A percentile compares a stretch with the other conserved stretches of the same genome.
Evolutionary conservation across 192 early-diverging fungal genomes (phyloP).

Genomic region (Umbelopsis ramanniana): DNA sequence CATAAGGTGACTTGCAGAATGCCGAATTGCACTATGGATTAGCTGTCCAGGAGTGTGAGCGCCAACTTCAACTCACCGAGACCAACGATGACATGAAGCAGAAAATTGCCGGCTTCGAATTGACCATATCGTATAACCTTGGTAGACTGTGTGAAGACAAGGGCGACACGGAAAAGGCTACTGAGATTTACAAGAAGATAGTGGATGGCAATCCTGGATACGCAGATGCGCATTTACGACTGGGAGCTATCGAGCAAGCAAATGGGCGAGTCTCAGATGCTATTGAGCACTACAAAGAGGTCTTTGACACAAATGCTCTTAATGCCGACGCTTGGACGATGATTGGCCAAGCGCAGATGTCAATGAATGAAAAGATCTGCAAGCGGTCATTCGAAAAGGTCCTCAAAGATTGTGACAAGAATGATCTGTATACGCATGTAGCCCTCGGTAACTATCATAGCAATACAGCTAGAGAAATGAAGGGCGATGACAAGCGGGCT

Average conservation of each 20-base stretch:
- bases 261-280: conserved; percentile 60
- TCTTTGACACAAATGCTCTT: conserved; percentile 64
- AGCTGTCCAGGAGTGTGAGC: conserved; percentile 49
- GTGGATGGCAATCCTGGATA: conserved; percentile 70
- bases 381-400: conserved; percentile 80
- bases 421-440: conserved; percentile 80
- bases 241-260: conserved; percentile 70
- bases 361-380: conserved; percentile 63
- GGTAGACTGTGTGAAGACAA: conserved; percentile 70
- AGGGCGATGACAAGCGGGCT: conserved; percentile 33
- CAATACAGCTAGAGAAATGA: conserved; percentile 61
- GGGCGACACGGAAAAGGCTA: conserved; percentile 60
- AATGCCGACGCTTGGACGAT: conserved; percentile 69
- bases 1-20: conserved; percentile 27
- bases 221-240: conserved; percentile 74
- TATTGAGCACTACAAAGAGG: conserved; percentile 63
- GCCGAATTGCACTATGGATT: conserved; percentile 51
- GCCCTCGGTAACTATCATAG: conserved; percentile 84
- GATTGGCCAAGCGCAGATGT: conserved; percentile 71
- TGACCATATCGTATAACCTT: conserved; percentile 78
- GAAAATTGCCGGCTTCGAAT: conserved; percentile 29
- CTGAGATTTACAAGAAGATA: conserved; percentile 67
- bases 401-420: conserved; percentile 73
- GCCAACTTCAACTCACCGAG: conserved; percentile 19
- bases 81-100: conserved; percentile 32